phyloP scores from a whole-genome alignment of 345 rosid genomes.

The Toxicodendron radicans region DNA sequence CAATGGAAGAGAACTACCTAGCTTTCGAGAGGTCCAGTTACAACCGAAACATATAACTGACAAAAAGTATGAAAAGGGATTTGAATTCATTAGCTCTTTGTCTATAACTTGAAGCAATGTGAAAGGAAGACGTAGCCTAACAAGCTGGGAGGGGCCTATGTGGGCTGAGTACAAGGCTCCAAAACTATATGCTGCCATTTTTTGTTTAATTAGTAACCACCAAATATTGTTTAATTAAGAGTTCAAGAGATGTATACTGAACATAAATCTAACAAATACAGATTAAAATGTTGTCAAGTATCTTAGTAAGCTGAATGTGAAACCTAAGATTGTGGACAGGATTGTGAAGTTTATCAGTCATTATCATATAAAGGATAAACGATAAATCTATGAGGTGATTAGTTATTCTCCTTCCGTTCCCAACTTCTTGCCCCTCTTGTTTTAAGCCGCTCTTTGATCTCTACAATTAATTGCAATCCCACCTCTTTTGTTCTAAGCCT shows the following conservation, averaged over 20 bases:
- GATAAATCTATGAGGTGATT: neutral
- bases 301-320: neutral
- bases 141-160: neutral
- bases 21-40: neutral
- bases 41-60: neutral
- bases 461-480: neutral
- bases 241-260: neutral
- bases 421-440: conserved; percentile 6
- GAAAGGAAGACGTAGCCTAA: neutral
- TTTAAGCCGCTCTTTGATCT: neutral
- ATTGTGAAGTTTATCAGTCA: neutral
- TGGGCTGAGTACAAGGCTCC: neutral
- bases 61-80: neutral
- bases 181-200: neutral
- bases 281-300: neutral
- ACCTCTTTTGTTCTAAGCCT: neutral
- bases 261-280: neutral
- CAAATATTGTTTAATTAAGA: neutral
- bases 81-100: neutral
- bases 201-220: neutral
- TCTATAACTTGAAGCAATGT: neutral
- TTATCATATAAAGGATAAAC: neutral
- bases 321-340: neutral
- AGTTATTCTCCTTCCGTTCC: conserved; percentile 2
- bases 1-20: neutral